These are phyloP conservation scores for Zoysia pacifica DNA, from an alignment of 176 grass and related monocot genomes.

Conservation along the genomic window DNA sequence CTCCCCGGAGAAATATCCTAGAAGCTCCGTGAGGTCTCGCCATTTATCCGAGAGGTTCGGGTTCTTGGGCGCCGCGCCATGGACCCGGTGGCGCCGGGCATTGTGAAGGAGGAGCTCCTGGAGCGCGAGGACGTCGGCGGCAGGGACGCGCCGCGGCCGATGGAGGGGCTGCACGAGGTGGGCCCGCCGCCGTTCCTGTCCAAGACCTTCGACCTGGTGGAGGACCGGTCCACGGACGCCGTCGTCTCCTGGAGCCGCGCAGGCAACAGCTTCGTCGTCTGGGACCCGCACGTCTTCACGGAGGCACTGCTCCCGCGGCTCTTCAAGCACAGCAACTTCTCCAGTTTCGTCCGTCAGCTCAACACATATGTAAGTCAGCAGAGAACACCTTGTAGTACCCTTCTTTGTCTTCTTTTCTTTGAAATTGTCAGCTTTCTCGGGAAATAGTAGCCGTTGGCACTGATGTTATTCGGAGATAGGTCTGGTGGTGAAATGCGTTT, in stretches of 20 bases:
- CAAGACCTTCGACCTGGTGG: conserved; percentile 81
- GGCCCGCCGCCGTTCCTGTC: conserved; percentile 75
- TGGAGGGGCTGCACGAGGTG: conserved; percentile 72
- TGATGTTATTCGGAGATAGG: background rate
- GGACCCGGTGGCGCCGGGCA: conserved; percentile 27
- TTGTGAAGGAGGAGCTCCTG: conserved; percentile 64
- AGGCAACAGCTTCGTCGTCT: conserved; percentile 76
- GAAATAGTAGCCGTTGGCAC: background rate
- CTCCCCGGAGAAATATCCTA: conserved; percentile 20
- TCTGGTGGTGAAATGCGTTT: background rate
- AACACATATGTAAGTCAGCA: conserved; percentile 78
- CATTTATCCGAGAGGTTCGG: background rate
- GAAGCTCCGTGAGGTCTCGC: background rate
- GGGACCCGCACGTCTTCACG: conserved; percentile 76
- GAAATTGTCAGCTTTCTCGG: too few relatives aligned
- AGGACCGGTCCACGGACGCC: conserved; percentile 57
- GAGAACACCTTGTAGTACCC: too few relatives aligned
- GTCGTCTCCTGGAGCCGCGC: conserved; percentile 64
- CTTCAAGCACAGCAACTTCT: conserved; percentile 91
- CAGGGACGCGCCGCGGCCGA: conserved; percentile 41
- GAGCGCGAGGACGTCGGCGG: conserved; percentile 14
- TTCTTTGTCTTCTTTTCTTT: too few relatives aligned
- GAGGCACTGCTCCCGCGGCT: conserved; percentile 62
- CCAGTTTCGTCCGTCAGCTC: conserved; percentile 86
- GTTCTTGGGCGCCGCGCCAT: conserved; percentile 24